A percentile compares a stretch with the other conserved stretches of the same genome.
Conservation (phyloP, 176 grass and related monocot species). For the Alloteropsis semialata region DNA sequence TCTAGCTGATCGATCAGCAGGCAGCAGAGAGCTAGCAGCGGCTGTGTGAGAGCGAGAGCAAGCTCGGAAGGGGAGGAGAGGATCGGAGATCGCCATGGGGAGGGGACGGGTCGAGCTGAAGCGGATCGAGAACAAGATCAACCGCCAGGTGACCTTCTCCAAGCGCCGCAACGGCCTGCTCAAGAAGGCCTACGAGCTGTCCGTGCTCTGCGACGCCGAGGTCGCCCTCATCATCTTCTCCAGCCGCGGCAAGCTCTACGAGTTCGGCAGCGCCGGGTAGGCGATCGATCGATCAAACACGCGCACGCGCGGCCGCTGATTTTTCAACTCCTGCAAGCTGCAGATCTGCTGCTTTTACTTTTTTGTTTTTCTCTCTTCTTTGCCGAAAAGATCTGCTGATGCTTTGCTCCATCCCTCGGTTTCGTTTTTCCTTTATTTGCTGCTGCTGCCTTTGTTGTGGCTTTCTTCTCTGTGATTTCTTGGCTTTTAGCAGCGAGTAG, state of each 20-base stretch:
- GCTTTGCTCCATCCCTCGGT: background rate
- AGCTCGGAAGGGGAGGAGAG: background rate
- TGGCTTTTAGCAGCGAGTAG: background rate
- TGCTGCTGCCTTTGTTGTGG: background rate
- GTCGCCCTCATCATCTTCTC: constrained; percentile 98
- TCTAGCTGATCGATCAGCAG: background rate
- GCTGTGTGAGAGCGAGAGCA: background rate
- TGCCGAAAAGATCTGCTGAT: background rate
- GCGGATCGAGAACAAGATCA: constrained; percentile 97
- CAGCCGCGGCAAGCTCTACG: constrained; percentile 89
- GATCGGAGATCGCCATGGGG: constrained; percentile 66
- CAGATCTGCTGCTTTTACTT: constrained; percentile 12
- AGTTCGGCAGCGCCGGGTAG: constrained; percentile 83
- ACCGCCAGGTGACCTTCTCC: constrained; percentile 95
- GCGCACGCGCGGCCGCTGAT: background rate
- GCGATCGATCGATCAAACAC: background rate
- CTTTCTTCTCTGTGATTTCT: constrained; percentile 5
- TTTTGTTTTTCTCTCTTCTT: background rate
- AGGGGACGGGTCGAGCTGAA: constrained; percentile 91
- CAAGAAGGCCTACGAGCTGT: constrained; percentile 95
- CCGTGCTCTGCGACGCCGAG: constrained; percentile 94
- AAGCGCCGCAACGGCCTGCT: constrained; percentile 91
- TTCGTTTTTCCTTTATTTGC: background rate
- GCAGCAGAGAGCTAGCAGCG: background rate
- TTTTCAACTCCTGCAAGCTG: background rate